Base-by-base conservation (phyloP, 2,329 filamentous ascomycete species). In the Colletotrichum horii region DNA sequence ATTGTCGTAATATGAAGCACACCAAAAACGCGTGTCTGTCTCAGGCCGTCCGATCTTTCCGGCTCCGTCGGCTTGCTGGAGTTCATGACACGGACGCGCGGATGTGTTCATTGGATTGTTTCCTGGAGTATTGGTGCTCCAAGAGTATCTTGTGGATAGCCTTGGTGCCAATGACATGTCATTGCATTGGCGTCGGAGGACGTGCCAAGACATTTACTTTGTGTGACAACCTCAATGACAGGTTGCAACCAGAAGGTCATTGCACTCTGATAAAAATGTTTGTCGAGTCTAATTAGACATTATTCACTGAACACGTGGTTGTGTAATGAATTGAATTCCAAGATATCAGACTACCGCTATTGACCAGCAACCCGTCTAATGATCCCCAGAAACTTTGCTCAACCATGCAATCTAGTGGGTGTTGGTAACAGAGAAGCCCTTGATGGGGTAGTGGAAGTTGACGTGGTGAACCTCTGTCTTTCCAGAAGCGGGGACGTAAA, bases 361-460 rank as follows among this genome's bases (percentile, higher is more conserved):
- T 48, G 34, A 12, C 28, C 38, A 34, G 14, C 14, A 56, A 22
- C n/a, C 12, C 14, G n/a, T 24, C 24, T 56, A 67, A n/a, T 55
- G 19, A 48, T 26, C 12, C 62, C 64, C 16, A 14, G 26, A 22
- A 16, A 52, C 34, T 11, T 8, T 6, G 7, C 8, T 8, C 28
- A 28, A 12, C 9, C 11, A 7, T 16, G 8, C 24, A 32, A 12
- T 15, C 16, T 72, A 75, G 48, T 71, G 52, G 34, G 68, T 75
- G 55, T 75, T 71, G 52, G 68, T 75, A 16, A 38, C 61, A 72
- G 72, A 71, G 64, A 76, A 76, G 7, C 64, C 74, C 74, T 69
- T 68, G 15, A 76, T 43, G 4, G 74, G 74, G 32, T 58, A 76
- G 64, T 76, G 69, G 26, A 76, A 74, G 56, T 76, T 60, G 56